Percentiles rank a stretch among this genome's conserved stretches.
Conservation (phyloP, 1,139 yeast genomes). For the Geotrichum aggregatum region DNA sequence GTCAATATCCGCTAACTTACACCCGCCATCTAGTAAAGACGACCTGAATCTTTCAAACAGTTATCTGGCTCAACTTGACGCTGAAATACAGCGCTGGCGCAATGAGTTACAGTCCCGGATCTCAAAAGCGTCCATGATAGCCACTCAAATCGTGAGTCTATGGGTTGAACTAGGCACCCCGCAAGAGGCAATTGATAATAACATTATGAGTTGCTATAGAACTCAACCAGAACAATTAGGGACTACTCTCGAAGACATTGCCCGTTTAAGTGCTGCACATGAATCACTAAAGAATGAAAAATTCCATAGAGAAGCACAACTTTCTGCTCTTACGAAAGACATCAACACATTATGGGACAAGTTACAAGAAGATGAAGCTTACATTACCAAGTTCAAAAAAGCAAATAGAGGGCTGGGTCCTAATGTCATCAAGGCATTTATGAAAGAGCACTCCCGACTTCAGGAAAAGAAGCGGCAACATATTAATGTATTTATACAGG, state of each 20-base stretch:
- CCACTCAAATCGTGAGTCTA: constrained; percentile 32
- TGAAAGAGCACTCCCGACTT: constrained; percentile 55
- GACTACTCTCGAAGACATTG: constrained; percentile 29
- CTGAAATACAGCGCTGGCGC: constrained; percentile 31
- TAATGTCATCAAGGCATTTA: constrained; percentile 41
- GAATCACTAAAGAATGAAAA: constrained; percentile 24
- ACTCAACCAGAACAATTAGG: constrained; percentile 34
- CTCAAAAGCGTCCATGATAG: constrained; percentile 26
- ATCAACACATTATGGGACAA: constrained; percentile 34
- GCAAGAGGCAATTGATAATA: constrained; percentile 32
- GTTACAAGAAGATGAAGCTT: constrained; percentile 26
- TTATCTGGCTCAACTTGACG: constrained; percentile 29
- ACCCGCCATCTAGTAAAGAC: constrained; percentile 17
- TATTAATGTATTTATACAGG: constrained; percentile 63
- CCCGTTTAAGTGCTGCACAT: constrained; percentile 23
- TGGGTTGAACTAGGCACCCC: constrained; percentile 40
- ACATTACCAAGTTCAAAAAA: constrained; percentile 30
- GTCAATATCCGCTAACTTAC: constrained; percentile 4
- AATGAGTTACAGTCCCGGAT: constrained; percentile 31
- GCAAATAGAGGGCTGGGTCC: constrained; percentile 35
- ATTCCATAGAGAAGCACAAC: constrained; percentile 22
- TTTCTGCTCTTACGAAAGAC: constrained; percentile 23
- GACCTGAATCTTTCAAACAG: constrained; percentile 26
- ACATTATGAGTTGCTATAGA: constrained; percentile 29
- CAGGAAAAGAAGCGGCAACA: constrained; percentile 56